Evolutionary conservation across 1,284 basidiomycete species (phyloP).

Genomic region (Phlebopus sp.): DNA sequence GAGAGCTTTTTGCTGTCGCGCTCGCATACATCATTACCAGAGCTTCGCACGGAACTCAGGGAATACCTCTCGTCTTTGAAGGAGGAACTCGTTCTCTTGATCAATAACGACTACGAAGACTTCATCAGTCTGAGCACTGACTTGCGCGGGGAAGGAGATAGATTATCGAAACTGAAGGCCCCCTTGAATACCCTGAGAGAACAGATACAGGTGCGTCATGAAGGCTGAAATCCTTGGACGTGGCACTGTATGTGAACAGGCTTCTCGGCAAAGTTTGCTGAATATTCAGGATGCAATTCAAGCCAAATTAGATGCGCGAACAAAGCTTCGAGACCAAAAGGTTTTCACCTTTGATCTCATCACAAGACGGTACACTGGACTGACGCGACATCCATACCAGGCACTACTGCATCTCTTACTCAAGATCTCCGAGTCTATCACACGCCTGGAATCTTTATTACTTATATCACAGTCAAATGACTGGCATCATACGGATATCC

Average conservation of each 20-base stretch:
- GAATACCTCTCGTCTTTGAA: conserved; percentile 83
- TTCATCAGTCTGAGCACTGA: conserved; percentile 95
- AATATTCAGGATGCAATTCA: conserved; percentile 73
- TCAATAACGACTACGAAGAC: conserved; percentile 97
- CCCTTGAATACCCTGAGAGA: conserved; percentile 65
- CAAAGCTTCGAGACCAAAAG: conserved; percentile 80
- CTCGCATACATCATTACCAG: conserved; percentile 81
- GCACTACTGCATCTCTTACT: conserved; percentile 80
- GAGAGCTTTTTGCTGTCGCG: conserved; percentile 89
- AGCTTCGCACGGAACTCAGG: conserved; percentile 83
- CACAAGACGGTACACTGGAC: conserved; percentile 1
- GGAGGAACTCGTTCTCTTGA: conserved; percentile 90
- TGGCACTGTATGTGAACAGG: conserved; percentile 36
- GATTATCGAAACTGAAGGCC: conserved; percentile 62
- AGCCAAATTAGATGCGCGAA: conserved; percentile 70
- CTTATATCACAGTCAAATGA: conserved; percentile 44
- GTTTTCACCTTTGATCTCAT: conserved; percentile 36
- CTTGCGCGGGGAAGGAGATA: conserved; percentile 76
- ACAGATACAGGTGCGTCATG: conserved; percentile 62
- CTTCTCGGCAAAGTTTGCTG: conserved; percentile 61
- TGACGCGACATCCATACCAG: conserved; percentile 37
- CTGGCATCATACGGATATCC: conserved; percentile 16
- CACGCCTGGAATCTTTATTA: conserved; percentile 78
- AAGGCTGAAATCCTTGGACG: neutral
- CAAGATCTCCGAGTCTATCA: conserved; percentile 85